phyloP scores from a whole-genome alignment of 164 flowering plant species.

The Aristolochia contorta region DNA sequence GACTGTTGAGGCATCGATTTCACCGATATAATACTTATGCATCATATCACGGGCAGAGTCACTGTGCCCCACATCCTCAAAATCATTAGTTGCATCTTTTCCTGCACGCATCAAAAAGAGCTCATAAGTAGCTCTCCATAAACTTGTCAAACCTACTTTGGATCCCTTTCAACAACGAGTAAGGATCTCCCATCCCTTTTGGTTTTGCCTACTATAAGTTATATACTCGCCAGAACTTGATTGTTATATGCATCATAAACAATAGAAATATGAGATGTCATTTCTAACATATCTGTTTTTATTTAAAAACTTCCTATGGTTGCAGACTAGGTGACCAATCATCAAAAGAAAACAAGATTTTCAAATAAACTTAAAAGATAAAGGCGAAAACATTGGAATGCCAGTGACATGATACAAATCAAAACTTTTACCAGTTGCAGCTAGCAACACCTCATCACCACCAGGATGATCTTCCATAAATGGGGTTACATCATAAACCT shows the following conservation, averaged over 20 bases:
- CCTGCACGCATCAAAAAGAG: conserved; percentile 32
- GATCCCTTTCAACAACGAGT: no score
- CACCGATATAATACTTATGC: conserved; percentile 68
- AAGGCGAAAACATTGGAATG: not conserved
- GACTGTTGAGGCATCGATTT: conserved; percentile 58
- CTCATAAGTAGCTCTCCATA: not conserved
- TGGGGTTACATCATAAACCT: conserved; percentile 84
- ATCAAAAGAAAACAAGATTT: no score
- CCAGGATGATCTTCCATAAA: conserved; percentile 98
- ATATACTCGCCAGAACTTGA: no score
- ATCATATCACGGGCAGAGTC: conserved; percentile 69
- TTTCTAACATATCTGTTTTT: no score
- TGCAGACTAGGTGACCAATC: no score
- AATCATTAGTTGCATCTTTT: conserved; percentile 88
- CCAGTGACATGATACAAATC: not conserved
- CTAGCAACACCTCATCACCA: conserved; percentile 73
- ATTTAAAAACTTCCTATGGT: no score
- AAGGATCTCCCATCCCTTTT: no score
- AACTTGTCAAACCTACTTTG: no score
- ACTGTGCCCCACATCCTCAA: conserved; percentile 92
- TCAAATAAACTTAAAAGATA: not conserved
- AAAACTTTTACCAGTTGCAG: conserved; percentile 54
- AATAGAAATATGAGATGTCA: no score
- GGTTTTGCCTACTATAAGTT: no score
- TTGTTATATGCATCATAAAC: no score